A percentile compares a stretch with the other conserved stretches of the same genome.
These are phyloP conservation scores for Marasmius tenuissimus DNA, from an alignment of 1,284 basidiomycete genomes.

Conservation along the genomic window DNA sequence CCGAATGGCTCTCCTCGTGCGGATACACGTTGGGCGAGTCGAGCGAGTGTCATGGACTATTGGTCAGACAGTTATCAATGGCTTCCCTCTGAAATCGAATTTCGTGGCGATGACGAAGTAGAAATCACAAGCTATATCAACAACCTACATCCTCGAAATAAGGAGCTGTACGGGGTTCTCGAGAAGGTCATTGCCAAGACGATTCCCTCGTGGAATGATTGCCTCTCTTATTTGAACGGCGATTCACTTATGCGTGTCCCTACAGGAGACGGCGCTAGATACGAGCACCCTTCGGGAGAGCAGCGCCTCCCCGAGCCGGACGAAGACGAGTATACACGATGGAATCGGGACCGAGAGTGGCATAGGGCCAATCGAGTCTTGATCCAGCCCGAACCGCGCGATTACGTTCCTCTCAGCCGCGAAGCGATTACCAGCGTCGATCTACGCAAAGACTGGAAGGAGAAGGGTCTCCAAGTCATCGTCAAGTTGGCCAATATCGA, in stretches of 20 bases:
- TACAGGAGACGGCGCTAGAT: background rate
- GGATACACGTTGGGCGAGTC: background rate
- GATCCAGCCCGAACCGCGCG: background rate
- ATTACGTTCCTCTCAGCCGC: background rate
- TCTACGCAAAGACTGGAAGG: constrained; percentile 20
- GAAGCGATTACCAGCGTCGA: constrained; percentile 17
- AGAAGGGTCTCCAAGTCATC: constrained; percentile 42
- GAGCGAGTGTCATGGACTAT: constrained; percentile 13
- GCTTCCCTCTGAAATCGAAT: constrained; percentile 36
- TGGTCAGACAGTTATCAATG: constrained; percentile 28
- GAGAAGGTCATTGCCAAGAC: constrained; percentile 28
- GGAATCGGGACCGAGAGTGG: background rate
- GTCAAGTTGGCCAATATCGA: constrained; percentile 52
- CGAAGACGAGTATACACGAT: background rate
- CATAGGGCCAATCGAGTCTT: background rate
- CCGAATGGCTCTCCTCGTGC: background rate
- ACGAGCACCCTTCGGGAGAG: background rate
- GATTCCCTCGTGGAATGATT: constrained; percentile 36
- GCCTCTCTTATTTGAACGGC: constrained; percentile 21
- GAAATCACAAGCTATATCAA: constrained; percentile 32
- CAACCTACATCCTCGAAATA: constrained; percentile 31
- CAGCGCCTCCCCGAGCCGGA: background rate
- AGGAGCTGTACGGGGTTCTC: constrained; percentile 28
- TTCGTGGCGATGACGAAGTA: constrained; percentile 10
- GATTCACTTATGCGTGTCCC: background rate